A percentile compares a stretch with the other conserved stretches of the same genome.
Evolutionary conservation across 1,284 basidiomycete genomes (phyloP).

Genomic region (Malassezia equina): DNA sequence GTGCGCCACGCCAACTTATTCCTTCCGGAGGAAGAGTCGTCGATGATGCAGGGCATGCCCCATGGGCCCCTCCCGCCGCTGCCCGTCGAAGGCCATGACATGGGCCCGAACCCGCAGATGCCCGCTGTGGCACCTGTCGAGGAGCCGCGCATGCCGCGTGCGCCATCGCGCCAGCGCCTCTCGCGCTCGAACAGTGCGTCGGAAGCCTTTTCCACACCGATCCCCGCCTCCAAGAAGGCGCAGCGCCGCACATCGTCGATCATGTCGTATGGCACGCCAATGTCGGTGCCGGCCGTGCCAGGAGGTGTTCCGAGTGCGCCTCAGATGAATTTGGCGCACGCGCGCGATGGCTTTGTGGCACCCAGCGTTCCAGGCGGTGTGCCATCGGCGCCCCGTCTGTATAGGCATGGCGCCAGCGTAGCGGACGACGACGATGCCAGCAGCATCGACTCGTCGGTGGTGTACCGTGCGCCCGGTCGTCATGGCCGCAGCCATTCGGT

Average conservation of each 20-base stretch:
- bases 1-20: not conserved
- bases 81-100: not conserved
- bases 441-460: conserved; percentile 15
- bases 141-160: not conserved
- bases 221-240: conserved; percentile 15
- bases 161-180: not conserved
- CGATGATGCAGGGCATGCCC: not conserved
- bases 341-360: conserved; percentile 21
- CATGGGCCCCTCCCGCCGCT: not conserved
- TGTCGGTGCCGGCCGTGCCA: conserved; percentile 26
- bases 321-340: conserved; percentile 25
- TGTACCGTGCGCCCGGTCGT: conserved; percentile 18
- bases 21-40: not conserved
- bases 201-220: not conserved
- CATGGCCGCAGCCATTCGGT: conserved; percentile 8
- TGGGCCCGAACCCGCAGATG: not conserved
- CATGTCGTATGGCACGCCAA: not conserved
- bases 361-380: conserved; percentile 16
- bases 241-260: conserved; percentile 17
- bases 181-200: not conserved
- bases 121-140: not conserved
- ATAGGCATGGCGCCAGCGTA: conserved; percentile 2
- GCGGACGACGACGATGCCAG: conserved; percentile 10
- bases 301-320: conserved; percentile 32
- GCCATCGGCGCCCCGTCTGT: conserved; percentile 20